phyloP scores from a whole-genome alignment of 768 basidiomycete species.

The Pholiota conissans region DNA sequence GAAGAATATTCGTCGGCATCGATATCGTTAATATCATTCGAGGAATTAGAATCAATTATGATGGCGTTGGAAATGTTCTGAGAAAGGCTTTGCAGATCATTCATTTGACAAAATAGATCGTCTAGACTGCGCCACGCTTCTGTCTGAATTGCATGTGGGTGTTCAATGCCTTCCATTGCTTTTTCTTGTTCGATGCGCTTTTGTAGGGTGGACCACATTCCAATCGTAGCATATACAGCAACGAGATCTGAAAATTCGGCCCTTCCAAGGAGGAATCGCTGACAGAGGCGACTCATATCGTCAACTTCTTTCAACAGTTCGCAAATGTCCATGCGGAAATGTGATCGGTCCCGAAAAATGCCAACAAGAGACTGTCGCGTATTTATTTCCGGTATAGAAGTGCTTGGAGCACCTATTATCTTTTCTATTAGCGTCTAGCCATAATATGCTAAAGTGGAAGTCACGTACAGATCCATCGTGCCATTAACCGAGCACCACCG shows the following conservation, averaged over 20 bases:
- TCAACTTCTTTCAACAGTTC: constrained; percentile 56
- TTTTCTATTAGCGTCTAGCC: no score
- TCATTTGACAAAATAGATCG: constrained; percentile 52
- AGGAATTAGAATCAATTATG: constrained; percentile 16
- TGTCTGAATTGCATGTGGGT: constrained; percentile 18
- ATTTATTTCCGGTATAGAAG: constrained; percentile 69
- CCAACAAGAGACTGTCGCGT: constrained; percentile 76
- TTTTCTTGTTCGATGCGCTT: constrained; percentile 57
- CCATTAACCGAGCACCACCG: constrained; percentile 73
- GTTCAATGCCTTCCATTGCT: constrained; percentile 43
- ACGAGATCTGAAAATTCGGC: constrained; percentile 68
- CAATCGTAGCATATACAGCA: constrained; percentile 62
- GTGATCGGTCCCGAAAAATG: constrained; percentile 59
- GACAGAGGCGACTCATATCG: constrained; percentile 75
- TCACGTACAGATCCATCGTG: constrained; percentile 80
- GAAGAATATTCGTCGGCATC: constrained; percentile 11
- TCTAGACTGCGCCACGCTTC: constrained; percentile 60
- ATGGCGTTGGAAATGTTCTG: constrained; percentile 54
- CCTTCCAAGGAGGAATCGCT: constrained; percentile 70
- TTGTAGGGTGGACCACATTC: constrained; percentile 55
- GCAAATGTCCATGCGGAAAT: constrained; percentile 65
- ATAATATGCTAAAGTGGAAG: no score
- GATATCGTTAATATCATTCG: constrained; percentile 5
- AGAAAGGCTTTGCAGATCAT: constrained; percentile 51
- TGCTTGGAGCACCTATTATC: constrained; percentile 77